Percentiles rank a stretch among this genome's conserved stretches.
Conservation (phyloP, 495 filamentous ascomycete genomes). For the Hyaloscypha finlandica region DNA sequence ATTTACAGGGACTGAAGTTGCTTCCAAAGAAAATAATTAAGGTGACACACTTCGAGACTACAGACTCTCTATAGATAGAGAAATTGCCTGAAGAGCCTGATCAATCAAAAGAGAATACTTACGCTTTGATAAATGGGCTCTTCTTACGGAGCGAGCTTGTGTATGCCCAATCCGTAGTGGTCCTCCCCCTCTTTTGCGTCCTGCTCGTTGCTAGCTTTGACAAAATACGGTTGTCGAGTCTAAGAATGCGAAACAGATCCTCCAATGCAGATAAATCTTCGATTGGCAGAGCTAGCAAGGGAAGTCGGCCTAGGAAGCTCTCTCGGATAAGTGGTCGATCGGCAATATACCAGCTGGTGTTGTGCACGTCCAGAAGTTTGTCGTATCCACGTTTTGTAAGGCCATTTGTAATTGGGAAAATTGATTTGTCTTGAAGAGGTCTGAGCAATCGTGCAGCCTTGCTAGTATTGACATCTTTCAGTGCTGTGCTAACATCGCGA, state of each 20-base stretch:
- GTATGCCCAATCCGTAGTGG: not conserved
- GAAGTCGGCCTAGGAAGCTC: not conserved
- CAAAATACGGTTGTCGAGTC: not conserved
- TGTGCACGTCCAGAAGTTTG: too few species aligned
- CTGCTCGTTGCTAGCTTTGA: not conserved
- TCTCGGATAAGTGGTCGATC: not conserved
- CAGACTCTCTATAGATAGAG: too few species aligned
- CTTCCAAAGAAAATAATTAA: too few species aligned
- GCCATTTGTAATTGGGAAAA: too few species aligned
- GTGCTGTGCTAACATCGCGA: too few species aligned
- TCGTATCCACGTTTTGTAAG: not conserved
- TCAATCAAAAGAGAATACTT: not conserved
- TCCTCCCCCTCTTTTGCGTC: not conserved
- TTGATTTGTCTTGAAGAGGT: too few species aligned
- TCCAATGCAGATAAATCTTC: not conserved
- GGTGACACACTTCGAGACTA: too few species aligned
- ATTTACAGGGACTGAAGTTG: too few species aligned
- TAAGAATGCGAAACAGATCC: not conserved
- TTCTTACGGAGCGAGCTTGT: not conserved
- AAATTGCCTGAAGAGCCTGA: too few species aligned
- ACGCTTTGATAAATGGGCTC: not conserved
- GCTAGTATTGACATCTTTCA: too few species aligned
- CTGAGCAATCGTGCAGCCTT: too few species aligned
- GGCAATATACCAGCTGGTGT: constrained; percentile 8
- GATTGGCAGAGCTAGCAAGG: not conserved